Evolutionary conservation across 2,329 filamentous ascomycete genomes (phyloP).

Genomic region (Nothophaeocryptopus gaeumannii): DNA sequence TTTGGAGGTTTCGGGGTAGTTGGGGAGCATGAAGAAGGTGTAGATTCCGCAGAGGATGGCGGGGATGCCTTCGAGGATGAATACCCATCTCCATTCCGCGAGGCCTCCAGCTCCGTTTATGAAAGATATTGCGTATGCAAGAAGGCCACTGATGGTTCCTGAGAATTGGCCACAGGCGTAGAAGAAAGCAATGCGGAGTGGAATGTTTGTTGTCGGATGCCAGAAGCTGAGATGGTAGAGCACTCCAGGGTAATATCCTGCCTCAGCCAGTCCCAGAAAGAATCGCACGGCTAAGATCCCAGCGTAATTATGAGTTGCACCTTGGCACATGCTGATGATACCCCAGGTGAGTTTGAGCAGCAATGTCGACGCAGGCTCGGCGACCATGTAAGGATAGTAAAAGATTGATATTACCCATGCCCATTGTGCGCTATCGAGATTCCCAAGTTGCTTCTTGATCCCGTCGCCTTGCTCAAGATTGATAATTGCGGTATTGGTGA

Average conservation of each 20-base stretch:
- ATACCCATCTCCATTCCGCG: constrained; percentile 26
- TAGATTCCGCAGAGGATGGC: constrained; percentile 43
- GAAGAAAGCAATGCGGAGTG: constrained; percentile 37
- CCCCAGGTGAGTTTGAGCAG: constrained; percentile 31
- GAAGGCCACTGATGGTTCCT: constrained; percentile 41
- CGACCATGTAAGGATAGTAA: constrained; percentile 37
- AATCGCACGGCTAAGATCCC: constrained; percentile 25
- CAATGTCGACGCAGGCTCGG: constrained; percentile 33
- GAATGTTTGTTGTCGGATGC: constrained; percentile 35
- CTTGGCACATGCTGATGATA: constrained; percentile 29
- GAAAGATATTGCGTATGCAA: constrained; percentile 41
- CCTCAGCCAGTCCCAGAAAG: constrained; percentile 29
- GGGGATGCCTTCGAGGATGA: constrained; percentile 24
- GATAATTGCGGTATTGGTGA: constrained; percentile 38
- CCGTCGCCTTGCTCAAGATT: constrained; percentile 35
- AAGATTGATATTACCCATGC: constrained; percentile 36
- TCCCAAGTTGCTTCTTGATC: constrained; percentile 35
- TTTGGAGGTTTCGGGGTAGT: constrained; percentile 56
- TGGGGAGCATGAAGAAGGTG: constrained; percentile 47
- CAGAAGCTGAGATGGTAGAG: constrained; percentile 31
- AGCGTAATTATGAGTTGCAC: constrained; percentile 24
- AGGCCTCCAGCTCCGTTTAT: constrained; percentile 45
- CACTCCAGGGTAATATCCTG: constrained; percentile 29
- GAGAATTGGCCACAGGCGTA: constrained; percentile 37
- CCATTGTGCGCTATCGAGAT: constrained; percentile 33